A percentile compares a stretch with the other conserved stretches of the same genome.
phyloP scores from a whole-genome alignment of 2,329 filamentous ascomycete species.

The Phialophora tarda region DNA sequence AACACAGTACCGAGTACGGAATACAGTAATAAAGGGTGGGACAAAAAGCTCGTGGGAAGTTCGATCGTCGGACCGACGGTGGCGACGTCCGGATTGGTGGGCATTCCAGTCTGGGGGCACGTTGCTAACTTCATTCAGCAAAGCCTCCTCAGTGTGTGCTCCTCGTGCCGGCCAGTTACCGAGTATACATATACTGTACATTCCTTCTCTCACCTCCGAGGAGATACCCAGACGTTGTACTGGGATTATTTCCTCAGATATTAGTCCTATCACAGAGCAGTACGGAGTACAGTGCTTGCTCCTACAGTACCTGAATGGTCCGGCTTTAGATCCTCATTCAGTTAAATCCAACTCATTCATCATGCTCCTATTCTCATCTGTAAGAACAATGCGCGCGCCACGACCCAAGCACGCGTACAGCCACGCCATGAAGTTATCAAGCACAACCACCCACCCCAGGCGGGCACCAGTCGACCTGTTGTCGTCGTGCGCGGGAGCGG shows the following conservation, averaged over 20 bases:
- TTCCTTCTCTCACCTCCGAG: neutral
- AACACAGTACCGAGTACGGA: neutral
- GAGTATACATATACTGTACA: neutral
- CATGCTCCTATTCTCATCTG: neutral
- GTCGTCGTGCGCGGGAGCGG: neutral
- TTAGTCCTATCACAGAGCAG: neutral
- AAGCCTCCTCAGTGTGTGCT: too few species aligned
- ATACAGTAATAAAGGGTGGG: neutral
- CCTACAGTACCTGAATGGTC: neutral
- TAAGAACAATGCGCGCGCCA: neutral
- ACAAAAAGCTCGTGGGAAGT: neutral
- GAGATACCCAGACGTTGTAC: neutral
- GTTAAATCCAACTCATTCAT: neutral
- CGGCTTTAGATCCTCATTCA: neutral
- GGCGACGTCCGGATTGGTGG: neutral
- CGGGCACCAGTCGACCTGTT: neutral
- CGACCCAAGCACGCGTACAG: neutral
- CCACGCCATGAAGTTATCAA: neutral
- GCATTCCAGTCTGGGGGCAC: too few species aligned
- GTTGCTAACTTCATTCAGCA: neutral
- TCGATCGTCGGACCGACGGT: neutral
- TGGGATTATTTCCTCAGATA: neutral
- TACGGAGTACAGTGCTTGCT: neutral
- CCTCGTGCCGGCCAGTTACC: too few species aligned
- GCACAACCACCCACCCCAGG: neutral